These are phyloP conservation scores for Debaryomyces subglobosus DNA, from an alignment of 1,139 yeast genomes.

Conservation along the genomic window DNA sequence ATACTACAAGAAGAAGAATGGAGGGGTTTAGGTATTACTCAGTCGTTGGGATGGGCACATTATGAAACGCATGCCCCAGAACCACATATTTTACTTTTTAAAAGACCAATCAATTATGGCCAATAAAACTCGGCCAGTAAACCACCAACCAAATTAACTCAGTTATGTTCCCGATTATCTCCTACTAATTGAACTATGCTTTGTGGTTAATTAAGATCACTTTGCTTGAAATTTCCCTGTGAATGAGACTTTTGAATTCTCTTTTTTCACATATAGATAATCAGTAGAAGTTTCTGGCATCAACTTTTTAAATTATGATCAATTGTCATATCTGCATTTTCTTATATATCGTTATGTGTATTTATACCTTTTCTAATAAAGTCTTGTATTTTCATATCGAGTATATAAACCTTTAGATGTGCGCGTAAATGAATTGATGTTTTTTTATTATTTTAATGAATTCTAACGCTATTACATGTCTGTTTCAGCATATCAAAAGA, in stretches of 20 bases:
- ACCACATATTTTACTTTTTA: conserved; percentile 92
- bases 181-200: not conserved
- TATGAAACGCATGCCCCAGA: conserved; percentile 98
- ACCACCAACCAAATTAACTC: conserved; percentile 26
- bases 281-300: not conserved
- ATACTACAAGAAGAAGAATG: conserved; percentile 94
- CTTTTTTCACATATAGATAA: not conserved
- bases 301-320: not conserved
- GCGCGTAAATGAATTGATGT: conserved; percentile 1
- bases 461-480: conserved; percentile 6
- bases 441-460: not conserved
- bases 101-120: conserved; percentile 55
- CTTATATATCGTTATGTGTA: conserved; percentile 7
- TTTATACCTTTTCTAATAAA: conserved; percentile 6
- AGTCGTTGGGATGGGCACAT: conserved; percentile 97
- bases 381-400: not conserved
- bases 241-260: not conserved
- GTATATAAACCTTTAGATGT: not conserved
- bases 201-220: not conserved
- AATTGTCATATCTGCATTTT: conserved; percentile 8
- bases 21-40: conserved; percentile 98
- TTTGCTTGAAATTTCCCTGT: not conserved
- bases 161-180: not conserved
- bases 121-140: conserved; percentile 32
- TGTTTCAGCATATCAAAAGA: conserved; percentile 9